Evolutionary conservation across 2,329 filamentous ascomycete genomes (phyloP), one percentile per base, ranked within the genome.

Genomic region (Diaporthe nobilis): DNA sequence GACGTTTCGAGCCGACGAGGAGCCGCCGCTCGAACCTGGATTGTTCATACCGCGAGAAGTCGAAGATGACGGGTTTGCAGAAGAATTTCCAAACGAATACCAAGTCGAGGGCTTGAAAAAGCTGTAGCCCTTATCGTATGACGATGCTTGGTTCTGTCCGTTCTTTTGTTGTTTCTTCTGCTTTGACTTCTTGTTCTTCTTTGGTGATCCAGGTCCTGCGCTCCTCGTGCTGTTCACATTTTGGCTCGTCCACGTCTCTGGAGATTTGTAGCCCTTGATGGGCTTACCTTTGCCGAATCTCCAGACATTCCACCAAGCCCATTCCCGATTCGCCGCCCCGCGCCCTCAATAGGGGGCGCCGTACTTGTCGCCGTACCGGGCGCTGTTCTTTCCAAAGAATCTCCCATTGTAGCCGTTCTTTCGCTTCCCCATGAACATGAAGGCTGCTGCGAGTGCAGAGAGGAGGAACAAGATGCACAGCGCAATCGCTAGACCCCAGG

Each of bases 401-500:
- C 12, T 28, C 0, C 58, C 58, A 1, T 55, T 65, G 58, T 73
- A 73, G 47, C 71, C 71, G 44, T 65, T 73, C 31, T 78, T 76
- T 60, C 84, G 81, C 84, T 90, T 90, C 81, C 90, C 88, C 77
- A 90, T 88, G 90, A 92, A 94, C 53, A 95, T 86, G 79, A 91
- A 91, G 73, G 87, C 84, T 42, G 88, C 89, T 61, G 90, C 87
- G 68, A 93, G 84, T 61, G 88, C 85, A 2, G 91, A 93, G 76
- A 94, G 88, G 77, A 90, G 88, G 80, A 94, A 94, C 49, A 95
- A 85, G 58, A 94, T 90, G 83, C 92, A 95, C 68, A 97, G 89
- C 6, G 92, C 92, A 83, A 98, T 96, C 83, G 92, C 91, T 76
- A 98, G 85, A 1, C 95, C 95, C 96, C 95, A 98, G 78, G 97